Evolutionary conservation across 495 filamentous ascomycete species (phyloP), one percentile per base, ranked within the genome.

Genomic region (Pseudotulostoma volvatum): DNA sequence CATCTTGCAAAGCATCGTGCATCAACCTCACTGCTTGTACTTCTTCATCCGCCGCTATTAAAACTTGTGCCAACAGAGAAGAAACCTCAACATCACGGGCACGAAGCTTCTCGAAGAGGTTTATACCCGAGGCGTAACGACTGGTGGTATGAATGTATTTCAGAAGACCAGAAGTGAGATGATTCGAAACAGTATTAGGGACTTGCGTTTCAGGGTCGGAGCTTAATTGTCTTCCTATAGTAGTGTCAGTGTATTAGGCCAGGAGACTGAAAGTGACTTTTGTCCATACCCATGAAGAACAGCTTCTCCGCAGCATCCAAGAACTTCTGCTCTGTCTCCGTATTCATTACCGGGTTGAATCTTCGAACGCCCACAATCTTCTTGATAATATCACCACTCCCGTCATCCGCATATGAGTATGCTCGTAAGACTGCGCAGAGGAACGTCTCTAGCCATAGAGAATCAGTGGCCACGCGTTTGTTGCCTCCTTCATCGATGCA

Each of bases 121-220:
- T 99, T 55, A 96, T 93, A 7, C 88, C 90, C 0, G 90, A 96
- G 16, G 92, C 74, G 50, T 88, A 95, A 21, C 90, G 76, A 7
- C 90, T 92, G 5, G 92, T 96, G 0, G 90, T 96, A 38, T 86
- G 77, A 47, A 99, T 93, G 50, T 99, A 99, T 51, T 82, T 81
- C n/a, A 99, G 68, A 1, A 99, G 74, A 11, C 90, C 92, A 19
- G 81, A 70, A 1, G 85, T 85, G 19, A 96, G 71, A 53, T 97
- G 83, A 52, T 99, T 99, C n/a, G 83, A 88, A 32, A 95, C 90
- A 23, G 84, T 77, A 48, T 94, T 96, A 1, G 90, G 90, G 1
- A 96, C 92, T 60, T 99, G 90, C 1, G 94, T 92, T 49, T 95
- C 81, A 1, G 90, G 86, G 51, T 99, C 90, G 9, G 92, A 96